phyloP scores from a whole-genome alignment of 495 filamentous ascomycete genomes.

The Geopyxis carbonaria region DNA sequence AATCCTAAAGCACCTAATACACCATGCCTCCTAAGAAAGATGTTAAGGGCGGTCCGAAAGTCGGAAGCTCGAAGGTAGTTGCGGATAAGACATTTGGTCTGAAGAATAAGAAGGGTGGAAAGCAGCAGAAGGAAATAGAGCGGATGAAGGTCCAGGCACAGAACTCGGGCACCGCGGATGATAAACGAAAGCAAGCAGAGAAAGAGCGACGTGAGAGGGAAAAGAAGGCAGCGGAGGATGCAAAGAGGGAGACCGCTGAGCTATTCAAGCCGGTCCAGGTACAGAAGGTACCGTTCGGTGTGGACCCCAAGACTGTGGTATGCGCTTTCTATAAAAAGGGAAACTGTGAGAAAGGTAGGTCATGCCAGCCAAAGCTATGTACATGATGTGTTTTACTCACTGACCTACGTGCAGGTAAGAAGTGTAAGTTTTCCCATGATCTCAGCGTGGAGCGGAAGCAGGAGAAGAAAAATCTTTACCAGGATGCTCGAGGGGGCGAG shows the following conservation, averaged over 20 bases:
- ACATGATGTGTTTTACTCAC: background rate
- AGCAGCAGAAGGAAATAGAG: constrained; percentile 74
- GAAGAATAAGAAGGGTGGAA: constrained; percentile 98
- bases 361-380: background rate
- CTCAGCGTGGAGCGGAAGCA: constrained; percentile 72
- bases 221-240: constrained; percentile 62
- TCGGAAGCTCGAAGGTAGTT: constrained; percentile 46
- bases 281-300: constrained; percentile 93
- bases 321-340: constrained; percentile 95
- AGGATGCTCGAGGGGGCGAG: constrained; percentile 58
- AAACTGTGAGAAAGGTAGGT: constrained; percentile 69
- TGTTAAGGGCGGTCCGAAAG: constrained; percentile 52
- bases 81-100: constrained; percentile 98
- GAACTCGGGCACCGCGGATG: constrained; percentile 56
- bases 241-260: constrained; percentile 62
- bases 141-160: constrained; percentile 55
- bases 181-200: constrained; percentile 80
- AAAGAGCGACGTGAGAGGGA: constrained; percentile 70
- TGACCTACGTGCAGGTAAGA: constrained; percentile 35
- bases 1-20: background rate
- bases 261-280: constrained; percentile 88
- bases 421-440: constrained; percentile 97
- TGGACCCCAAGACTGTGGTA: constrained; percentile 95
- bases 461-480: constrained; percentile 82
- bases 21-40: constrained; percentile 84